Base-by-base conservation (phyloP, 768 basidiomycete genomes). In the Lentinus brumalis region DNA sequence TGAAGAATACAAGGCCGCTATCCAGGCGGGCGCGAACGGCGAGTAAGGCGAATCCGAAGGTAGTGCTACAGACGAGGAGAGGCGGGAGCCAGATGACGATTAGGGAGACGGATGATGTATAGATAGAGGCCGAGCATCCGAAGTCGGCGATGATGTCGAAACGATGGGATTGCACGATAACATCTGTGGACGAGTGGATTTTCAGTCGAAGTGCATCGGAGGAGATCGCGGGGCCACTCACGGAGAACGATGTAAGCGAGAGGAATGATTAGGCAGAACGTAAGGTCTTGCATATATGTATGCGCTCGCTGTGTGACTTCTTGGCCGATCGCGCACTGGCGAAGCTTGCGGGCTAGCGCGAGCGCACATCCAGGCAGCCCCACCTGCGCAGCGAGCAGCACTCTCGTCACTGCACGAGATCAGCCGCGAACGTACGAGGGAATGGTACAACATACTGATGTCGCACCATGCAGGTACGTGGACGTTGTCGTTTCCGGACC, bases 391-490 rank as follows among this genome's bases (percentile, higher is more conserved):
- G 64, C 69, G 4, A 68, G 56, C 12, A 66, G 62, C 1, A 72
- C 46, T 60, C 66, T 71, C 31, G 64, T 64, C 14, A 53, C 64
- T 69, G 39, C n/a, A 15, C 21, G 40, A 59, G n/a, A 30, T 44
- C 29, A 18, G 79, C 73, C 56, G 77, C 78, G 56, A 78, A 78
- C 75, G 76, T 78, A 9, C 75, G 68, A 3, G 73, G 29, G 59
- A 44, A 72, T 63, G 0, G 41, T 59, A 18, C 62, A 44, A 52
- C 69, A 73, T 46, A 71, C 68, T 16, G 61, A 94, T 86, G 70
- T 94, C 92, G 69, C 92, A 94, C 89, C 89, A 94, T 12, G 83
- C 79, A 1, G 83, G 77, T 11, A 74, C 75, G 44, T 68, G 73
- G 21, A 83, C 70, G 29, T 75, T 71, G 14, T 75, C 69, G 67